These are phyloP conservation scores for Populus hybrid DNA, from an alignment of 441 rosid genomes.

Conservation along the genomic window DNA sequence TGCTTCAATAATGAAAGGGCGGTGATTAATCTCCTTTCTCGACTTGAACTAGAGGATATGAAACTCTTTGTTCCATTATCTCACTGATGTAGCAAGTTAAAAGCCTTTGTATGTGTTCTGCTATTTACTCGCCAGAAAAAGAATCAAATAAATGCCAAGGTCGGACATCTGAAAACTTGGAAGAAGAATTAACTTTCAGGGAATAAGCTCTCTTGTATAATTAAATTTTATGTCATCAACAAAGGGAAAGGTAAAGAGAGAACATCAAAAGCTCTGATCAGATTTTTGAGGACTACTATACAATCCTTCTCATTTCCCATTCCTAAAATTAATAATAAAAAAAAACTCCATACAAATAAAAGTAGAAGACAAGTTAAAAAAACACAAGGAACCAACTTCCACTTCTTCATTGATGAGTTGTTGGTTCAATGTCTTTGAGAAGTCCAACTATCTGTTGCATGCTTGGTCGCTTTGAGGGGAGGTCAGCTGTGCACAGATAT, in stretches of 20 bases:
- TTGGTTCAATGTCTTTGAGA: constrained; percentile 85
- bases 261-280: constrained; percentile 24
- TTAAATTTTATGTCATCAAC: constrained; percentile 19
- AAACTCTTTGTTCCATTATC: background rate
- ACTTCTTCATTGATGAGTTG: constrained; percentile 33
- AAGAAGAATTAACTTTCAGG: constrained; percentile 4
- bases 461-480: constrained; percentile 83
- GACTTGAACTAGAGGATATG: background rate
- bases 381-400: constrained; percentile 16
- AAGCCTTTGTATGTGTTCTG: background rate
- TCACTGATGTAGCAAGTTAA: background rate
- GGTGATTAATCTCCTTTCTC: background rate
- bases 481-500: constrained; percentile 84
- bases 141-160: background rate
- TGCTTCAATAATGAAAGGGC: background rate
- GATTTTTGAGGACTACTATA: constrained; percentile 30
- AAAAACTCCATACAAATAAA: constrained; percentile 17
- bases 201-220: constrained; percentile 14
- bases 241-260: constrained; percentile 7
- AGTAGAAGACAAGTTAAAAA: constrained; percentile 14
- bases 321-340: constrained; percentile 16
- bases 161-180: background rate
- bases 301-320: constrained; percentile 29
- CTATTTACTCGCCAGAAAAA: background rate
- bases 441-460: constrained; percentile 97